Percentiles rank a stretch among this genome's conserved stretches.
phyloP scores from a whole-genome alignment of 2,329 filamentous ascomycete species.

The Cryphonectria nitschkei region DNA sequence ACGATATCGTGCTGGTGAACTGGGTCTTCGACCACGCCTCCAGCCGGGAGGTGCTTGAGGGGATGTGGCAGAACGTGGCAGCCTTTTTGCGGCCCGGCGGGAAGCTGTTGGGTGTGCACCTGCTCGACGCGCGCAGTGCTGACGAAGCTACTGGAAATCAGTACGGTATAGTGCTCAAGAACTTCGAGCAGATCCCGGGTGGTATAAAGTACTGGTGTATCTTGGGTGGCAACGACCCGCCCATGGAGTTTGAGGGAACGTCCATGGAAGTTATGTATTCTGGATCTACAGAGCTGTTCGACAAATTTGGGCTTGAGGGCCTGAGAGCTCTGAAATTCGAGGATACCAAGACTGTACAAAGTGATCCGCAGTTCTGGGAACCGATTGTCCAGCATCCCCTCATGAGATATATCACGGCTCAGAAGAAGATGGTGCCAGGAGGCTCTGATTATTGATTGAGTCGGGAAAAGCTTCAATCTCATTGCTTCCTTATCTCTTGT shows the following conservation, averaged over 20 bases:
- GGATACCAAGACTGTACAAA: background rate
- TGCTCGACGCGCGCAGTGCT: background rate
- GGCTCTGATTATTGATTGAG: background rate
- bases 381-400: slow-evolving; percentile 9
- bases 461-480: background rate
- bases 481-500: background rate
- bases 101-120: slow-evolving; percentile 11
- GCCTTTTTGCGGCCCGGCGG: slow-evolving; percentile 30
- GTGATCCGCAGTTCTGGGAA: slow-evolving; percentile 14
- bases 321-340: slow-evolving; percentile 17
- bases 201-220: slow-evolving; percentile 16
- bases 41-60: slow-evolving; percentile 22
- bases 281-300: slow-evolving; percentile 18
- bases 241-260: slow-evolving; percentile 21
- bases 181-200: background rate
- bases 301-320: slow-evolving; percentile 23
- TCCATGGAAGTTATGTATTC: slow-evolving; percentile 25
- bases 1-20: slow-evolving; percentile 32
- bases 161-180: background rate
- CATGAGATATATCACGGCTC: background rate
- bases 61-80: slow-evolving; percentile 29
- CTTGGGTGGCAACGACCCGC: slow-evolving; percentile 14
- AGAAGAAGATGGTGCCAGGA: background rate
- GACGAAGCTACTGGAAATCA: background rate
- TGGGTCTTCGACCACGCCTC: slow-evolving; percentile 31